Evolutionary conservation across 2,329 filamentous ascomycete genomes (phyloP).

Genomic region (Exserohilum rostratum): DNA sequence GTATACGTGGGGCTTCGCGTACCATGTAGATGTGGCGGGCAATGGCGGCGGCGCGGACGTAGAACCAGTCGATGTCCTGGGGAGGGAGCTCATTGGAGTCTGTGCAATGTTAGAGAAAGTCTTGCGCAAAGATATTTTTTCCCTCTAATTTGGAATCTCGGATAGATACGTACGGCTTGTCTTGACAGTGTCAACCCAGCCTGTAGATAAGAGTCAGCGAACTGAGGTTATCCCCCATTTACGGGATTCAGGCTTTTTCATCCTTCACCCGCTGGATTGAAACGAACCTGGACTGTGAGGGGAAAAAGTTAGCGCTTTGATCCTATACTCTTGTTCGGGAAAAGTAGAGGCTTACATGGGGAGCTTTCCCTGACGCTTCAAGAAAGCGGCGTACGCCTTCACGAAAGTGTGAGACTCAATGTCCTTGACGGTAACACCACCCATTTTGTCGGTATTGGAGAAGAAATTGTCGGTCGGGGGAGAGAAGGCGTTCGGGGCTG

Average conservation of each 20-base stretch:
- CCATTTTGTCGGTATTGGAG: slow-evolving; percentile 72
- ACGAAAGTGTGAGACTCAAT: slow-evolving; percentile 93
- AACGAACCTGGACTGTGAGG: slow-evolving; percentile 68
- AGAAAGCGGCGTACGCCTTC: slow-evolving; percentile 81
- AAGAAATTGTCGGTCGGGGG: slow-evolving; percentile 19
- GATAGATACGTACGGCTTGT: slow-evolving; percentile 64
- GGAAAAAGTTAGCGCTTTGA: slow-evolving; percentile 27
- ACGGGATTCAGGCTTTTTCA: slow-evolving; percentile 60
- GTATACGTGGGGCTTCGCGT: neutral
- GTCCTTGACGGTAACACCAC: slow-evolving; percentile 82
- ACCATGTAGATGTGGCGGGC: slow-evolving; percentile 95
- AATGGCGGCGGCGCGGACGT: slow-evolving; percentile 87
- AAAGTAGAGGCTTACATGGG: slow-evolving; percentile 61
- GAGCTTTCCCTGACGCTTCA: slow-evolving; percentile 94
- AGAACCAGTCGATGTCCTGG: slow-evolving; percentile 97
- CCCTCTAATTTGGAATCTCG: neutral
- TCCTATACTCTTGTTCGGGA: neutral
- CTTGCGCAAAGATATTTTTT: neutral
- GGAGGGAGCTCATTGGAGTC: slow-evolving; percentile 96
- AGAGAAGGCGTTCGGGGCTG: slow-evolving; percentile 22
- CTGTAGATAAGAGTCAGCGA: slow-evolving; percentile 64
- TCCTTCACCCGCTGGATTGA: slow-evolving; percentile 44
- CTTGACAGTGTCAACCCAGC: slow-evolving; percentile 99
- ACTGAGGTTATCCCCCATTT: slow-evolving; percentile 56
- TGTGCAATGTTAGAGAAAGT: slow-evolving; percentile 25